Base-by-base conservation (phyloP, 768 basidiomycete genomes). In the Lactarius sanguifluus region DNA sequence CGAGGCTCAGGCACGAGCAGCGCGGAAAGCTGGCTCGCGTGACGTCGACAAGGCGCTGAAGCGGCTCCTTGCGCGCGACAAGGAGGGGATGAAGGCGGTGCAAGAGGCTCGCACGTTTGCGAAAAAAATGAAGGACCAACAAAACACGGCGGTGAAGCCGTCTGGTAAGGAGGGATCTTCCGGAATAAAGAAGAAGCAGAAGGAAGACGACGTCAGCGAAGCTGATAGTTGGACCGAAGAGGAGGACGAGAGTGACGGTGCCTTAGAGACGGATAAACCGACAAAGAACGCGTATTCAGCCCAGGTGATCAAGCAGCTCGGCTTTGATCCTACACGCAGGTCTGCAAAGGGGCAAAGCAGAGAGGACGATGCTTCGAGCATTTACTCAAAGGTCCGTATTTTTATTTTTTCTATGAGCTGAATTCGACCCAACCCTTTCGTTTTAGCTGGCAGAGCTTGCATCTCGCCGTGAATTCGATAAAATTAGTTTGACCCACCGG, bases 321-420 rank as follows among this genome's bases (percentile, higher is more conserved):
- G 92, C 2, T 94, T 94, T 66, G 90, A 94, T 76, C 92, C 92
- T 30, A 84, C 86, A 2, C 72, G 80, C 9, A 87, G 86, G 71
- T 75, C 78, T 52, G 85, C 85, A 1, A 81, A 79, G 47, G 76
- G 77, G 47, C 79, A 79, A 64, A 70, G 69, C 62, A 72, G 59
- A 28, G 77, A 79, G 41, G 77, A 81, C 57, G 61, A 43, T 36
- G 4, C 66, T 16, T 72, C 75, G 10, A 78, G 76, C 13, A 75
- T 82, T 25, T 81, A 84, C 74, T 81, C 82, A 65, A 90, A 92
- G 83, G 91, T 90, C 50, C 32, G 78, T 62, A 28, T 20, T 47
- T 38, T 52, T 2, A 12, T 30, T 50, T 59, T 34, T 62, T 28
- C 43, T 40, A 25, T n/a, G 16, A 36, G 6, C 5, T 58, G 28